Base-by-base conservation (phyloP, 2,329 filamentous ascomycete genomes). In the Tolypocladium inflatum region DNA sequence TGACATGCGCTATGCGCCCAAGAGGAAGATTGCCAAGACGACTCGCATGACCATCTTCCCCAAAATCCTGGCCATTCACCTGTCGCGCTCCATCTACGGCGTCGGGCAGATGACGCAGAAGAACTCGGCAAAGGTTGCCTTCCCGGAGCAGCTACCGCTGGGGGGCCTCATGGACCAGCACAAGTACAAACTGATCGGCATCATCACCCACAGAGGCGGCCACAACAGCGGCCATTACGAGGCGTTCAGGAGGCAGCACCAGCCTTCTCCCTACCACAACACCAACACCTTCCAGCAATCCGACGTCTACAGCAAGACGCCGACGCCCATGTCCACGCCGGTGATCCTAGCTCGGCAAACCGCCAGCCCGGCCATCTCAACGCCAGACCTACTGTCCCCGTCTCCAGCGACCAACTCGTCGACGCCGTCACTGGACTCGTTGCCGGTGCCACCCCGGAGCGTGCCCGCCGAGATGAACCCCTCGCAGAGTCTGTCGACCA, bases 161-260 rank as follows among this genome's bases (percentile, higher is more conserved):
- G 94, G 94, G 1, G 86, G 91, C 1, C 76, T 97, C 30, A 74
- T 94, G 50, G 82, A 88, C 58, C 86, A 88, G 67, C 88, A 86
- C 62, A 88, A 83, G 68, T 99, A 97, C 73, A 90, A 87, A 66
- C 79, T 99, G 6, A 81, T 96, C 0, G 91, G 88, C 15, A 84
- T 96, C 41, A 91, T 99, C 41, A 96, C 90, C 26, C 94, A 99
- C 70, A 96, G 96, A 67, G 94, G 94, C 42, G 95, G 90, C 61
- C 94, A 99, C 70, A 88, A 96, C 68, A 96, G 91, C 66, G 94
- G 94, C 1, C 94, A 99, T 70, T 99, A 99, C 74, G 94, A 99
- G 71, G 93, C 91, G 1, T 97, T 97, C 72, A 83, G 94, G 39
- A 84, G 94, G 42, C 94, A 97, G 72, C 88, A 90, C 59, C 75